phyloP scores from a whole-genome alignment of 2,329 filamentous ascomycete species.

The Thelonectria blattea region DNA sequence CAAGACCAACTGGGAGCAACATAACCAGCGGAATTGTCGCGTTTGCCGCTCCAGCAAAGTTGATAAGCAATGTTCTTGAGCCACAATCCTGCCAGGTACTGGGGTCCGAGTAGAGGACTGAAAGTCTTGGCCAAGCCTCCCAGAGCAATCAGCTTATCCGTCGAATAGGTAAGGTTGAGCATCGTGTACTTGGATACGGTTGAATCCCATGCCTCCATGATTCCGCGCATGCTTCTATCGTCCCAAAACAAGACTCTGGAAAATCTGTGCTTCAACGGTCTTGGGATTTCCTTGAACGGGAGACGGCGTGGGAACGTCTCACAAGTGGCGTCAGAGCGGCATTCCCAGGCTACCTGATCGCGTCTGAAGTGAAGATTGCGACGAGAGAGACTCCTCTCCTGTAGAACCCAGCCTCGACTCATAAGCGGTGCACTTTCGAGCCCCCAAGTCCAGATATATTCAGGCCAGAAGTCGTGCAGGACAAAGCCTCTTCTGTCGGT shows the following conservation, averaged over 20 bases:
- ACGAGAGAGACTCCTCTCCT: not conserved
- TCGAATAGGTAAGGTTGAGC: not conserved
- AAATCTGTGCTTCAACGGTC: not conserved
- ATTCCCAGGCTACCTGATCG: slow-evolving; percentile 1
- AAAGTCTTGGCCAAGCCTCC: not conserved
- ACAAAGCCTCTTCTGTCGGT: not conserved
- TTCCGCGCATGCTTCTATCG: not conserved
- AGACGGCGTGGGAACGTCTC: not conserved
- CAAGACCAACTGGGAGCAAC: not conserved
- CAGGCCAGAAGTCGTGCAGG: slow-evolving; percentile 1
- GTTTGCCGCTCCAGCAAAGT: not conserved
- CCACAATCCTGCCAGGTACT: not conserved
- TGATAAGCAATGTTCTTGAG: not conserved
- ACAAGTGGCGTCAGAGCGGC: not conserved
- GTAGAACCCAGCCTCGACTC: not conserved
- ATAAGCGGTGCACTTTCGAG: not conserved
- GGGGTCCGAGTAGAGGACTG: not conserved
- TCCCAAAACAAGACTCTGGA: not conserved
- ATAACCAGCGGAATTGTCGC: not conserved
- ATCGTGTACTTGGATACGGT: not conserved
- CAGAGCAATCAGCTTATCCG: slow-evolving; percentile 2
- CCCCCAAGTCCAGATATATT: not conserved
- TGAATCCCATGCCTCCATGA: not conserved
- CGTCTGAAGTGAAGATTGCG: slow-evolving; percentile 6
- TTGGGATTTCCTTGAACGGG: not conserved